phyloP scores from a whole-genome alignment of 805 yeast species.

The Ogataea nitratoaversa region DNA sequence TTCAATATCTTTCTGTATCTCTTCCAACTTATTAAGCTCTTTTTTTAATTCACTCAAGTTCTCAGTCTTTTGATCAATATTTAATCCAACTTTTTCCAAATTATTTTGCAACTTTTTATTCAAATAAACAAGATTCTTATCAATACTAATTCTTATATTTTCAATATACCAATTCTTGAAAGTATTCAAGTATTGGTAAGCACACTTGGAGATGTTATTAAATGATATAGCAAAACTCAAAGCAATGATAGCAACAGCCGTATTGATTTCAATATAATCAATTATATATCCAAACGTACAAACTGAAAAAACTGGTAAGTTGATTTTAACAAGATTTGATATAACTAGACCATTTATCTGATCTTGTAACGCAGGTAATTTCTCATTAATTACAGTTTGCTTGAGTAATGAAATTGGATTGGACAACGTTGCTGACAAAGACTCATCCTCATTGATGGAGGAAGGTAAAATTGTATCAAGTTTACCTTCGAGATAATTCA shows the following conservation, averaged over 20 bases:
- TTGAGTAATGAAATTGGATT: constrained; percentile 19
- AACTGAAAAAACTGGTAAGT: constrained; percentile 24
- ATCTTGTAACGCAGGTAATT: constrained; percentile 26
- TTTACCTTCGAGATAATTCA: constrained; percentile 29
- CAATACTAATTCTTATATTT: constrained; percentile 23
- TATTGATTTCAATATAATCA: constrained; percentile 24
- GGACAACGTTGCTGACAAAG: constrained; percentile 2
- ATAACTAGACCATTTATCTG: constrained; percentile 22
- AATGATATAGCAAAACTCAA: constrained; percentile 27
- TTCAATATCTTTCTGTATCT: constrained; percentile 7
- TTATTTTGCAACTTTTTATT: constrained; percentile 15
- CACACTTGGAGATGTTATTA: constrained; percentile 22
- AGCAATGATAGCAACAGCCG: constrained; percentile 24
- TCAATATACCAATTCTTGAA: constrained; percentile 27
- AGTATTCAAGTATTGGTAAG: constrained; percentile 11
- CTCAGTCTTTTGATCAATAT: constrained; percentile 9
- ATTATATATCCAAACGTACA: constrained; percentile 25
- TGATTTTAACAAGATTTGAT: constrained; percentile 21
- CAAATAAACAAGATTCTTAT: constrained; percentile 17
- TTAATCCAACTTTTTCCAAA: constrained; percentile 11
- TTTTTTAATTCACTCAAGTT: constrained; percentile 10
- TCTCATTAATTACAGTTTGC: constrained; percentile 12
- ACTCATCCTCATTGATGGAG: background rate
- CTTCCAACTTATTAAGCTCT: constrained; percentile 11
- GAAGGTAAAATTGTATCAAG: constrained; percentile 25